Base-by-base conservation (phyloP, 257 asterid genomes). In the Solanum corneliomulleri region DNA sequence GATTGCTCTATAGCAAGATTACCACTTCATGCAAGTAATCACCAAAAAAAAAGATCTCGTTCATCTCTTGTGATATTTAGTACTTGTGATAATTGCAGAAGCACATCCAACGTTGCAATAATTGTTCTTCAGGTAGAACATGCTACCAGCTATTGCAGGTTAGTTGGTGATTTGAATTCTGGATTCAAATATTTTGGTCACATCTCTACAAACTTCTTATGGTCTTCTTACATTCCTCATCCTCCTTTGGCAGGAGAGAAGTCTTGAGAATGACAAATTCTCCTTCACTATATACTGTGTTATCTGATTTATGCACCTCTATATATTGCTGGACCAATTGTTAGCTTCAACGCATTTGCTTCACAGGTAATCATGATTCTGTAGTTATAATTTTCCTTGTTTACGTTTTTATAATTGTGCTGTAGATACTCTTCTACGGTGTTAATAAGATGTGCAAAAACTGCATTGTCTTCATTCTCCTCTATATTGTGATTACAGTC, bases 331-430 rank as follows among this genome's bases (percentile, higher is more conserved):
- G 99, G 99, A 89, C 99, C 99, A 49, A 95, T 97, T 89, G 89
- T 97, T 88, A 95, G 96, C 93, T 97, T 97, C 96, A 97, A 95
- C 76, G 99, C 99, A 85, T 95, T 97, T 96, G 96, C 93, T 90
- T 92, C 99, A 12, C 99, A 97, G 98, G 99, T 97, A 84, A 29
- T 29, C n/a, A 14, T 71, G 83, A 31, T 29, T 27, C 64, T 69
- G 42, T 58, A 12, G 18, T 74, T 69, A 21, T 29, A 23, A 27
- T 31, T 58, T 45, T 21, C 41, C 21, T 64, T 37, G 18, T 31
- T 78, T 80, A 20, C 25, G 5, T 80, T 45, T 64, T 41, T 66
- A 21, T 31, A 42, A 62, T 35, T 42, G 49, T 49, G 64, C 86
- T 66, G 56, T 31, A 87, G 44, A 80, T 80, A 6, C 85, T n/a